Conservation (phyloP, 164 flowering plant genomes). For the Magnolia officinalis region DNA sequence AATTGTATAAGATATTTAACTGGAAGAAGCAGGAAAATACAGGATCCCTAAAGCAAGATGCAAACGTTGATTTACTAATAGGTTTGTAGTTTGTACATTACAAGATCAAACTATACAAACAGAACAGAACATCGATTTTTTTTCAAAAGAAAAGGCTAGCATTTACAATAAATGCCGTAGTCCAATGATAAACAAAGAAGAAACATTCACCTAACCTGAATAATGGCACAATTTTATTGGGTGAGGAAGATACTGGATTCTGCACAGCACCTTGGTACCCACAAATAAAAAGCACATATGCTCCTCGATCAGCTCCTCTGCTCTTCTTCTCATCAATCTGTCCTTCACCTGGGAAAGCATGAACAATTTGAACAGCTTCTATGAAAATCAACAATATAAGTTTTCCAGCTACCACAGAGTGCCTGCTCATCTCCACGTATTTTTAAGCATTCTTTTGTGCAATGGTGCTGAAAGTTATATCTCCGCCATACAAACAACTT, state of each 20-base stretch:
- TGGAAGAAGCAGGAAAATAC: no score
- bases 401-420: no score
- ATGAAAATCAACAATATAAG: no score
- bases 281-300: constrained; percentile 40
- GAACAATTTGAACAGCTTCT: no score
- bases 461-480: no score
- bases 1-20: no score
- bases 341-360: constrained; percentile 75
- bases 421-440: no score
- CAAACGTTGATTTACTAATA: background rate
- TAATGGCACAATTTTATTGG: background rate
- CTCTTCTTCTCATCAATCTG: constrained; percentile 60
- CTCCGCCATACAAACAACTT: no score
- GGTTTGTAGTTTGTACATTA: background rate
- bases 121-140: background rate
- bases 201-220: background rate
- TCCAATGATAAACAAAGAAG: background rate
- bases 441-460: no score
- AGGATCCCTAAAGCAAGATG: background rate
- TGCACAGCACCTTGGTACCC: background rate
- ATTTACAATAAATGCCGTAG: no score
- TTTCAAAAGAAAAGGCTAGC: background rate
- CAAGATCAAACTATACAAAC: background rate
- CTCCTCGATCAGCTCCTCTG: constrained; percentile 67
- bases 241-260: background rate